Evolutionary conservation across 805 yeast genomes (phyloP), one percentile per base, ranked within the genome.

Genomic region (Candida namnaoensis): DNA sequence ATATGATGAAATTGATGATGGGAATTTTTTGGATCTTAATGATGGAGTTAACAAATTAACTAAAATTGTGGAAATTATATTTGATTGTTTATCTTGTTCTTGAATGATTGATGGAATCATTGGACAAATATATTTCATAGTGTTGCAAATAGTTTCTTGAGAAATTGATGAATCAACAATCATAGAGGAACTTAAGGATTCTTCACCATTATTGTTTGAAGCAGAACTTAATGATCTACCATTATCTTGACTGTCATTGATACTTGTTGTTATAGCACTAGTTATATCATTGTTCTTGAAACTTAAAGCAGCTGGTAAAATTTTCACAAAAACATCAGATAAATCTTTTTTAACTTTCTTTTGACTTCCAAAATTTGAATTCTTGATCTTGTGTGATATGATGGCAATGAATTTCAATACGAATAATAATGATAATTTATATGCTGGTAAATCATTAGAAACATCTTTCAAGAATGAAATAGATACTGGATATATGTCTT

Each of bases 401-500:
- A 71, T 57, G 1, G 74, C 66, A 4, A 74, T 60, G 39, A 83
- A 69, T 36, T 66, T 69, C 36, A 90, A 60, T 5, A 82, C 48
- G 33, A 69, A 69, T 3, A 86, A 72, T 35, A 79, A 60, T 1
- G 82, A 54, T 3, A 57, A 57, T 41, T 69, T 71, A 56, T 76
- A 85, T 5, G 62, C 50, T 6, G 64, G 50, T 14, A 71, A 59
- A 48, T 76, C 74, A 3, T 72, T 58, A 28, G 69, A 49, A 0
- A 78, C 72, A 5, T 80, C 88, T 47, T 71, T 80, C 48, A 86
- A 65, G 48, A 85, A 88, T 2, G 58, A 56, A 25, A 76, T 62
- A 32, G 81, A 64, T 23, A 71, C 74, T 9, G 59, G 58, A 80
- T 88, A 91, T 15, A 88, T 72, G 44, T 91, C 98, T 44, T 83